phyloP scores from a whole-genome alignment of 2,329 filamentous ascomycete genomes.

The Ophiostoma piceae region DNA sequence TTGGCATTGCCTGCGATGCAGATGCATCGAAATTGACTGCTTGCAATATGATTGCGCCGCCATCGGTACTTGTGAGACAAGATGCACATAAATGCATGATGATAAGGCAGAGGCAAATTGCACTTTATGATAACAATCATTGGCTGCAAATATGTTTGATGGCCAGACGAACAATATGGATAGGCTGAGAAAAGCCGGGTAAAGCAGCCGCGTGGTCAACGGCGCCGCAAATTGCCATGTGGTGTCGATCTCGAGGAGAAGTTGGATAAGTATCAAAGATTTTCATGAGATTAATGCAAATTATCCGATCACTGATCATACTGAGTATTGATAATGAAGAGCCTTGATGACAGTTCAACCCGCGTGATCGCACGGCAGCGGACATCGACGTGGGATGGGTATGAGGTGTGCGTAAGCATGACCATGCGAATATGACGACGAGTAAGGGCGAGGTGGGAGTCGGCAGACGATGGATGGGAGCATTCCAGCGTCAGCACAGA shows the following conservation, averaged over 20 bases:
- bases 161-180: not conserved
- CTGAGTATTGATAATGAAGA: not conserved
- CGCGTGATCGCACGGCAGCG: not conserved
- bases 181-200: not conserved
- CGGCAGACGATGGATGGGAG: not conserved
- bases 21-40: not conserved
- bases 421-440: too few species aligned
- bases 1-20: not conserved
- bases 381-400: not conserved
- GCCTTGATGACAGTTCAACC: not conserved
- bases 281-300: not conserved
- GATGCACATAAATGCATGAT: not conserved
- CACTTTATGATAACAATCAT: not conserved
- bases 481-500: not conserved
- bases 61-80: not conserved
- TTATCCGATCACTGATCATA: not conserved
- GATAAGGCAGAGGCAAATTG: not conserved
- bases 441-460: not conserved
- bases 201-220: not conserved
- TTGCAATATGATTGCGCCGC: not conserved
- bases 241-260: not conserved
- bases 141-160: not conserved
- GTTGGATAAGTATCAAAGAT: not conserved
- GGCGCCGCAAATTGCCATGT: not conserved
- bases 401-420: not conserved